Conservation (phyloP, 2,329 filamentous ascomycete species). For the Aspergillus persii region DNA sequence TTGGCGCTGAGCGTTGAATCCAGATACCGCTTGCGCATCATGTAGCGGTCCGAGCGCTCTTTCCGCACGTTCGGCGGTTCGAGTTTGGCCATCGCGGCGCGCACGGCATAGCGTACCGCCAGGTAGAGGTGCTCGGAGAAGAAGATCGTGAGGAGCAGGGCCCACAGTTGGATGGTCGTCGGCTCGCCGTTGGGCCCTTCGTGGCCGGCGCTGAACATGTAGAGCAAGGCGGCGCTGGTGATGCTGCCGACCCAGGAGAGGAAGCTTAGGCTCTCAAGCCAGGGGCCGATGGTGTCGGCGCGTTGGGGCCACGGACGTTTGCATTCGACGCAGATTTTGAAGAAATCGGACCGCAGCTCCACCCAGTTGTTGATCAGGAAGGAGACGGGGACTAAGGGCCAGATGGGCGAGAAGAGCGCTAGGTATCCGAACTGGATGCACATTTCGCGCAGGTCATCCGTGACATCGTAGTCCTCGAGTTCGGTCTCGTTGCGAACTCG, state of each 20-base stretch:
- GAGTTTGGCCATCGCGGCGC: slow-evolving; percentile 71
- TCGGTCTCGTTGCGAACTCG: slow-evolving; percentile 83
- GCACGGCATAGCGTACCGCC: slow-evolving; percentile 69
- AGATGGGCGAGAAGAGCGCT: slow-evolving; percentile 87
- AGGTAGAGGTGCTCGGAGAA: slow-evolving; percentile 89
- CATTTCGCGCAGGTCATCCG: slow-evolving; percentile 90
- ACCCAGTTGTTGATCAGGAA: slow-evolving; percentile 97
- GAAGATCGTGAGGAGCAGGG: slow-evolving; percentile 75
- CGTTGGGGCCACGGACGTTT: slow-evolving; percentile 85
- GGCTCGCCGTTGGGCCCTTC: slow-evolving; percentile 42
- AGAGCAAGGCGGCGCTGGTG: slow-evolving; percentile 82
- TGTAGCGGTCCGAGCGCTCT: slow-evolving; percentile 76
- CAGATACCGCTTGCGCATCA: slow-evolving; percentile 75
- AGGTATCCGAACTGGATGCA: slow-evolving; percentile 87
- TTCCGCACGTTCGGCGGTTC: slow-evolving; percentile 85
- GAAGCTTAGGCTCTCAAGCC: slow-evolving; percentile 84
- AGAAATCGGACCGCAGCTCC: slow-evolving; percentile 86
- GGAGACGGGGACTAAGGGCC: slow-evolving; percentile 83
- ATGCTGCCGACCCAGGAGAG: slow-evolving; percentile 91
- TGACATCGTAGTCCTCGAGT: slow-evolving; percentile 86
- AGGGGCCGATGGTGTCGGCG: slow-evolving; percentile 91
- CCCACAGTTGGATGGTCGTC: slow-evolving; percentile 73
- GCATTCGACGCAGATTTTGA: slow-evolving; percentile 92
- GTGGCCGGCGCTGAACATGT: slow-evolving; percentile 74
- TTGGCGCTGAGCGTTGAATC: slow-evolving; percentile 42